Percentiles rank a stretch among this genome's conserved stretches.
Conservation (phyloP, 2,329 filamentous ascomycete species). For the Colletotrichum scovillei region DNA sequence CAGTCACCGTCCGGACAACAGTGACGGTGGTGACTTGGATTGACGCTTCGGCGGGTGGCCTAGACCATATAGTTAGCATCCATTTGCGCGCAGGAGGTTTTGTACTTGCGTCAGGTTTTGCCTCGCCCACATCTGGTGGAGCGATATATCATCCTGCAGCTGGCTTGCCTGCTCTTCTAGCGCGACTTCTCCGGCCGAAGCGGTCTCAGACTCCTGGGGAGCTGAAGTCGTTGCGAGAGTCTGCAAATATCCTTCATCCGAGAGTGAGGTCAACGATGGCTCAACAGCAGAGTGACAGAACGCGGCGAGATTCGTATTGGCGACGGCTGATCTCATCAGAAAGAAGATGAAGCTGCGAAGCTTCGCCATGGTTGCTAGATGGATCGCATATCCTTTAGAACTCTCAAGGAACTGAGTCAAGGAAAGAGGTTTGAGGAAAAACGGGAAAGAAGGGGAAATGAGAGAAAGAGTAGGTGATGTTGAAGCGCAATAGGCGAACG, state of each 20-base stretch:
- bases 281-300: not conserved
- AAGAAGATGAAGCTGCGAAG: not conserved
- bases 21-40: slow-evolving; percentile 21
- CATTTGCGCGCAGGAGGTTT: not conserved
- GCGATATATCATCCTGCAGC: not conserved
- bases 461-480: not conserved
- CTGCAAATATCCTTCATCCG: not conserved
- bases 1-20: slow-evolving; percentile 36
- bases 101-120: slow-evolving; percentile 11
- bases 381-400: not conserved
- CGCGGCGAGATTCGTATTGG: not conserved
- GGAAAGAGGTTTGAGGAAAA: not conserved
- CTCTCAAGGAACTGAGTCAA: not conserved
- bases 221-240: not conserved
- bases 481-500: not conserved
- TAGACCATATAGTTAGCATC: not conserved
- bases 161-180: not conserved
- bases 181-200: not conserved
- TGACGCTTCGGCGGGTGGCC: not conserved
- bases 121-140: not conserved
- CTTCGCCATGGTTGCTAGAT: slow-evolving; percentile 6
- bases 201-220: not conserved
- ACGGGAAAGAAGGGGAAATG: not conserved
- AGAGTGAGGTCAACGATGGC: not conserved
- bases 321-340: not conserved